Conservation (phyloP, 805 yeast species). For the Yarrowia osloensis region DNA sequence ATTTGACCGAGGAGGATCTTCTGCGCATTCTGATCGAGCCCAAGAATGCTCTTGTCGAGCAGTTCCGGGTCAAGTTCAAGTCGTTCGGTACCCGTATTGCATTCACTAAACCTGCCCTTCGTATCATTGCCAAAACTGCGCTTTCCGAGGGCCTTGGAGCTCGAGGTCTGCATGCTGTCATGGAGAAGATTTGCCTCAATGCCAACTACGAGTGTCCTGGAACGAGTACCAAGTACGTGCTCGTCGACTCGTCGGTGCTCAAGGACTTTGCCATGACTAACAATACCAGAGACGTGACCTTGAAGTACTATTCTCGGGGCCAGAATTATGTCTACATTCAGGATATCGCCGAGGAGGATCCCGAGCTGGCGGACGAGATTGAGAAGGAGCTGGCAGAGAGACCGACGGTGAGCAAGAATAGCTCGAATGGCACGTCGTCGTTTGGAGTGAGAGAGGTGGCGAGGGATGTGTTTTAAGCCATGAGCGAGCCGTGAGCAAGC, state of each 20-base stretch:
- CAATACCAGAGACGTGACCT: constrained; percentile 44
- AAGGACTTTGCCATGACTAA: constrained; percentile 40
- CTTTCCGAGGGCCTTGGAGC: constrained; percentile 61
- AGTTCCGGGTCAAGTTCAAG: constrained; percentile 56
- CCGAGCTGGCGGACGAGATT: constrained; percentile 42
- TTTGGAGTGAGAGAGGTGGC: constrained; percentile 1
- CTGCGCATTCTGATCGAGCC: constrained; percentile 57
- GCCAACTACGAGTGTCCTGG: constrained; percentile 63
- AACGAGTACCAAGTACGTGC: constrained; percentile 54
- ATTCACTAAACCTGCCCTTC: constrained; percentile 52
- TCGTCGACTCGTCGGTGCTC: constrained; percentile 43
- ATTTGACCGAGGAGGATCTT: constrained; percentile 50
- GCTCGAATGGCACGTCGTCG: not conserved
- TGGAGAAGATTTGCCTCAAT: constrained; percentile 53
- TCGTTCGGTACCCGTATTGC: constrained; percentile 55
- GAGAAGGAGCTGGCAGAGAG: constrained; percentile 41
- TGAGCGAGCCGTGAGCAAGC: not conserved
- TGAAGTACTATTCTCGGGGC: constrained; percentile 51
- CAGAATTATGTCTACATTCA: constrained; percentile 48
- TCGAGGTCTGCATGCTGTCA: constrained; percentile 56
- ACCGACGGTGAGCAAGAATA: not conserved
- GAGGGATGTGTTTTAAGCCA: constrained; percentile 5
- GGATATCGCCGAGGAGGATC: constrained; percentile 50
- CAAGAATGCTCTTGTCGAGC: constrained; percentile 55
- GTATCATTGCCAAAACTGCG: constrained; percentile 53